phyloP scores from a whole-genome alignment of 2,329 filamentous ascomycete species.

The Neonectria neomacrospora region DNA sequence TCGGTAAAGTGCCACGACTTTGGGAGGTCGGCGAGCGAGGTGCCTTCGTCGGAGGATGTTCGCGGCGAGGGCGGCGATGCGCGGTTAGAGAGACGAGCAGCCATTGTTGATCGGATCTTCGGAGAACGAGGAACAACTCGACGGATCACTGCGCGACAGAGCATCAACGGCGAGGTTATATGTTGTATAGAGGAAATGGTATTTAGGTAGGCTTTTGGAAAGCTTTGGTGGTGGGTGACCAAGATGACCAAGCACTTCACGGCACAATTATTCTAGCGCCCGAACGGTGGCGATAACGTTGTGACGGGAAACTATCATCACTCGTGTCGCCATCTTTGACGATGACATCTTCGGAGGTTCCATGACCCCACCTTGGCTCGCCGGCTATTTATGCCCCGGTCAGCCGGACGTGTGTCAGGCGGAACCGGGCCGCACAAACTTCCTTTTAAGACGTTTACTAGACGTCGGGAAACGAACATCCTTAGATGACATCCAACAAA shows the following conservation, averaged over 20 bases:
- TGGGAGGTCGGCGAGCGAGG: slow-evolving; percentile 65
- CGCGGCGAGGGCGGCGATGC: slow-evolving; percentile 22
- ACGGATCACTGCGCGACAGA: slow-evolving; percentile 46
- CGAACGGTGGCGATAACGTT: slow-evolving; percentile 13
- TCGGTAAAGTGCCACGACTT: slow-evolving; percentile 74
- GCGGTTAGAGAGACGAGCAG: slow-evolving; percentile 49
- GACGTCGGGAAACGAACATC: neutral
- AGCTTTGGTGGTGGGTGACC: slow-evolving; percentile 14
- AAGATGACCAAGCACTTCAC: slow-evolving; percentile 18
- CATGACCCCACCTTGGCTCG: slow-evolving; percentile 24
- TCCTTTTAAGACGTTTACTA: neutral
- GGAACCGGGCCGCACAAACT: slow-evolving; percentile 23
- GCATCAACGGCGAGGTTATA: slow-evolving; percentile 47
- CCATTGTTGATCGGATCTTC: slow-evolving; percentile 45
- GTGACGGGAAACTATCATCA: slow-evolving; percentile 17
- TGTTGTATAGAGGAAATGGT: slow-evolving; percentile 11
- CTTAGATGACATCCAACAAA: neutral
- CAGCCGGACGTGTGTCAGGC: slow-evolving; percentile 30
- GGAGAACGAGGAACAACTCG: slow-evolving; percentile 47
- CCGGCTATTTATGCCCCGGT: slow-evolving; percentile 17
- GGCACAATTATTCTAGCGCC: slow-evolving; percentile 13
- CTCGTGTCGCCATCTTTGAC: slow-evolving; percentile 33
- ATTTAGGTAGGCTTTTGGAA: slow-evolving; percentile 30
- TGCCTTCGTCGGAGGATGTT: slow-evolving; percentile 40
- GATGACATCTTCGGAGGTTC: slow-evolving; percentile 36